Evolutionary conservation across 2,329 filamentous ascomycete genomes (phyloP), one percentile per base, ranked within the genome.

Genomic region (Sclerotinia borealis): DNA sequence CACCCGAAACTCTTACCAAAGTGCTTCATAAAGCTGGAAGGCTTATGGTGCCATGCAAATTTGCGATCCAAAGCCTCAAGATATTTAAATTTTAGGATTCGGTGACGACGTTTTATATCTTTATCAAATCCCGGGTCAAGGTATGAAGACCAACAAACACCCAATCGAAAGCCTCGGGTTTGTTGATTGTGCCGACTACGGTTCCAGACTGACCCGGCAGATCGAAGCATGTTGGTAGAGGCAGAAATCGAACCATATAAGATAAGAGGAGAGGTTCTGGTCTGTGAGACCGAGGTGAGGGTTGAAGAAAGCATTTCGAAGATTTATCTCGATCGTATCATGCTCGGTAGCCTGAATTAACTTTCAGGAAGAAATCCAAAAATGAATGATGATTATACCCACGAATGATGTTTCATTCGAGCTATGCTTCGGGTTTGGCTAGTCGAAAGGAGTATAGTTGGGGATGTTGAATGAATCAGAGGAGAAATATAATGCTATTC

Each of bases 121-220:
- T 75, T 77, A 45, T 77, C 75, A 25, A 75, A 73, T 22, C 79
- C 75, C 17, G 75, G 72, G 66, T 81, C 77, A 34, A 77, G 67
- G 50, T 76, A 77, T 36, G 75, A 77, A 9, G 78, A 76, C 79
- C 81, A 83, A 51, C 9, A 54, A 22, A 77, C 68, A 59, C 77
- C 79, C 64, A 84, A 79, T 64, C 81, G 79, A 65, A 84, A 82
- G 41, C 70, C 71, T 41, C 84, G 79, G 39, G 69, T 74, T 66
- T 82, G 81, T 49, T 77, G 73, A 22, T 68, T 71, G 54, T 61
- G 49, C 47, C 69, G 64, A 54, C 50, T 43, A 56, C 62, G 63
- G 34, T 63, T 67, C 25, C 59, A 37, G n/a, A 65, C 45, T 27
- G 55, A 51, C 10, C 52, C 34, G 15, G 61, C 43, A 22, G 63